phyloP scores from a whole-genome alignment of 1,284 basidiomycete genomes.

The Cystobasidium slooffiae region DNA sequence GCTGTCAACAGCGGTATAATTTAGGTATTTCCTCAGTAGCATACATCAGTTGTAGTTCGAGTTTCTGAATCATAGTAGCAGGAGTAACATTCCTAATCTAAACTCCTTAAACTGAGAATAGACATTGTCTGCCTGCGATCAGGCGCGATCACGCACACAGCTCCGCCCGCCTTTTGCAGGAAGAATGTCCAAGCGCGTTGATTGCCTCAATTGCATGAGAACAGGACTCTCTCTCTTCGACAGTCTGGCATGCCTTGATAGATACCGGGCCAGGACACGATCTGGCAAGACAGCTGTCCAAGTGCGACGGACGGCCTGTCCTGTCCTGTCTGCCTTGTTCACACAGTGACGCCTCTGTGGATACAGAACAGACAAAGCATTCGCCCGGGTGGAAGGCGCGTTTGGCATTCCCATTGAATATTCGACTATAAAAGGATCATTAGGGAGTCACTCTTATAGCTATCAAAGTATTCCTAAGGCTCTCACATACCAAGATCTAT shows the following conservation, averaged over 20 bases:
- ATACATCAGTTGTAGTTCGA: too few relatives aligned
- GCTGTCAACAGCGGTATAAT: too few relatives aligned
- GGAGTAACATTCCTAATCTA: too few relatives aligned
- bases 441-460: neutral
- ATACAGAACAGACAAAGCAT: too few relatives aligned
- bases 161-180: slow-evolving; percentile 2
- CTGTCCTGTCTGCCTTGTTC: slow-evolving; percentile 1
- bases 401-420: neutral
- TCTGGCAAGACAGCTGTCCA: neutral
- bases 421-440: neutral
- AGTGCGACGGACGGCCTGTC: slow-evolving; percentile 12
- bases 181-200: slow-evolving; percentile 14
- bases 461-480: neutral
- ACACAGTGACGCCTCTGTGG: neutral
- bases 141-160: neutral
- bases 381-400: neutral
- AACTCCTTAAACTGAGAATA: neutral
- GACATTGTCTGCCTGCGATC: neutral
- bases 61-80: too few relatives aligned
- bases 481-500: neutral
- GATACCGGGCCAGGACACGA: too few relatives aligned
- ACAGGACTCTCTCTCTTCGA: neutral
- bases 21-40: too few relatives aligned
- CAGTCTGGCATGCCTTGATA: neutral
- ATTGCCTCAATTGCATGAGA: neutral